Conservation (phyloP, 2,329 filamentous ascomycete species). For the Beauveria scarabaeidicola region DNA sequence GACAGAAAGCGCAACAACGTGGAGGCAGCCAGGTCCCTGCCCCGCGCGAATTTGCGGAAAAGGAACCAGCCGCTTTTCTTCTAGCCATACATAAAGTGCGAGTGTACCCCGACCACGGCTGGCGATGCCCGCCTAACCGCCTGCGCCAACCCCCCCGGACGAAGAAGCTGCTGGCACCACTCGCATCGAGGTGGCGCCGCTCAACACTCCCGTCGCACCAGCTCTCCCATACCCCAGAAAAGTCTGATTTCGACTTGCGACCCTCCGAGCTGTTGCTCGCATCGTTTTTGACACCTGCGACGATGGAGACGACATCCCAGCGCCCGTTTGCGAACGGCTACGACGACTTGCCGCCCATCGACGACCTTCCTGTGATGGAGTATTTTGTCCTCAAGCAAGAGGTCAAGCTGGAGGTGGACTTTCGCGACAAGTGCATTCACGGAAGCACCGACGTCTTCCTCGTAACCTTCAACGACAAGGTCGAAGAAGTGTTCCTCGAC, state of each 20-base stretch:
- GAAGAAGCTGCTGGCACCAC: neutral
- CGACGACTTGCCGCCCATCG: constrained; percentile 24
- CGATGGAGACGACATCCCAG: neutral
- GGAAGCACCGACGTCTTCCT: constrained; percentile 79
- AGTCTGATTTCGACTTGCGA: neutral
- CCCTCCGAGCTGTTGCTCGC: neutral
- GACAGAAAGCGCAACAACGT: constrained; percentile 2
- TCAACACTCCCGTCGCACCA: neutral
- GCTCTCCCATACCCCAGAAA: neutral
- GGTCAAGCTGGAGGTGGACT: constrained; percentile 83
- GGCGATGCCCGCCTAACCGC: neutral
- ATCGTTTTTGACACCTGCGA: neutral
- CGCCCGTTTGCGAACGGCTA: constrained; percentile 23
- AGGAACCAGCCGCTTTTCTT: neutral
- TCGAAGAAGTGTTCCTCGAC: constrained; percentile 51
- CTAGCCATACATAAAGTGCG: neutral
- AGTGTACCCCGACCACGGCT: neutral
- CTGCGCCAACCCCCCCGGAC: constrained; percentile 2
- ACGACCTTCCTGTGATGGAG: constrained; percentile 29
- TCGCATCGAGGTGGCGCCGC: neutral
- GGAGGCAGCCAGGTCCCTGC: neutral
- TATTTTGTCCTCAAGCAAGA: constrained; percentile 69
- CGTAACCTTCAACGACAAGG: constrained; percentile 51
- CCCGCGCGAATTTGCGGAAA: neutral
- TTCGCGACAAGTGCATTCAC: constrained; percentile 62